phyloP scores from a whole-genome alignment of 2,329 filamentous ascomycete genomes.

The Fusarium siculi region DNA sequence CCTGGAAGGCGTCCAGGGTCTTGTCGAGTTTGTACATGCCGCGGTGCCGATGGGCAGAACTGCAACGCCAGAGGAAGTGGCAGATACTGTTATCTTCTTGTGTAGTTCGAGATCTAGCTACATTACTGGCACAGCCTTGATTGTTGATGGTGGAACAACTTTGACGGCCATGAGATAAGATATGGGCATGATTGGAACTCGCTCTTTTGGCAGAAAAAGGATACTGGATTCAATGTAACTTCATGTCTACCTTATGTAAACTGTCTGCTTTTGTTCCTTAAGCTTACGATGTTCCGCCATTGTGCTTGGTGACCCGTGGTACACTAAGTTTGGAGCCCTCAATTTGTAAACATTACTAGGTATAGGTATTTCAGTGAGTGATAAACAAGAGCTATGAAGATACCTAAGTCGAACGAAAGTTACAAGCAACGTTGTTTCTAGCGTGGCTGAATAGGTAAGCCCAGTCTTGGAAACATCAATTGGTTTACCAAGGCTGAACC shows the following conservation, averaged over 20 bases:
- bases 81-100: not conserved
- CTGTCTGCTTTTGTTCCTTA: not conserved
- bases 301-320: not conserved
- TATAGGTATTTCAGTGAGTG: not conserved
- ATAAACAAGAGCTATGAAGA: fast-evolving
- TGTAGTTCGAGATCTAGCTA: not conserved
- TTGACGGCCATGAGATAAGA: not conserved
- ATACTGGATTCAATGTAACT: too few species aligned
- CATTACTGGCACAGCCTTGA: not conserved
- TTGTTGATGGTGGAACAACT: not conserved
- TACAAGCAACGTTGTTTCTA: not conserved
- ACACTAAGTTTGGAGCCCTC: not conserved
- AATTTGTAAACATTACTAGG: not conserved
- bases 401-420: not conserved
- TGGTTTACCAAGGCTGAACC: too few species aligned
- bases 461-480: not conserved
- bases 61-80: not conserved
- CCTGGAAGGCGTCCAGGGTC: not conserved
- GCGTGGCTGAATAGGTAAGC: not conserved
- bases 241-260: fast-evolving
- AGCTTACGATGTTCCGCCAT: fast-evolving
- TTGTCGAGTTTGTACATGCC: not conserved
- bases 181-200: fast-evolving
- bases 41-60: not conserved
- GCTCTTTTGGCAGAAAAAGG: fast-evolving